Evolutionary conservation across 306 rosid species (phyloP), one percentile per base, ranked within the genome.

Genomic region (Sophora flavescens): DNA sequence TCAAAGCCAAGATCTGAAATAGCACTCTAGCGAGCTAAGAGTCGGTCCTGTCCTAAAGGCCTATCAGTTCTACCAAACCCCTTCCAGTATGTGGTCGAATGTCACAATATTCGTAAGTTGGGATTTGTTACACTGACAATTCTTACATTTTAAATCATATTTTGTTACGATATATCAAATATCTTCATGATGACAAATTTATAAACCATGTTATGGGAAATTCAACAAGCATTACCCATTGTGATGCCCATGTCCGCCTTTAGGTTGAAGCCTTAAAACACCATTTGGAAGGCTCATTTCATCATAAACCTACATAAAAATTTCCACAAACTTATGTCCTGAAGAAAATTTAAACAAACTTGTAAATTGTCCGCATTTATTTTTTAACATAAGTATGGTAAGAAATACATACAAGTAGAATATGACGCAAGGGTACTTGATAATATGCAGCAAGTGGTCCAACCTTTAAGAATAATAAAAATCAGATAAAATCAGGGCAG

Each of bases 231-330:
- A 83, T 86, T 86, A 95, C 98, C 98, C 98, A 42, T 90, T 95
- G 86, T 95, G 98, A 86, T 92, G 86, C 32, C 98, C 98, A 83
- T 95, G 98, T 73, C 98, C 97, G 22, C 86, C 98, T 84, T 88
- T 92, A 64, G 85, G 97, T 77, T 88, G 91, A 73, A 95, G 82
- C 89, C 95, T 86, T 70, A 95, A 70, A 86, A 92, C 82, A 72
- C 98, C 98, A 82, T 90, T 95, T 65, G 98, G 97, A 82, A 95
- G 90, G 84, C 89, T 95, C 96, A 91, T 90, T 77, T 95, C 98
- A 88, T 95, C 98, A 80, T 88, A 92, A 59, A 83, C 87, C 98
- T 95, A 78, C 30, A 78, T 11, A 9, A 53, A 61, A 74, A 76
- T 60, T 42, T 5, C 58, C 70, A 75, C 63, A 69, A 75, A 60